Evolutionary conservation across 2,329 filamentous ascomycete species (phyloP).

Genomic region (Chaetoscypha palmicola): DNA sequence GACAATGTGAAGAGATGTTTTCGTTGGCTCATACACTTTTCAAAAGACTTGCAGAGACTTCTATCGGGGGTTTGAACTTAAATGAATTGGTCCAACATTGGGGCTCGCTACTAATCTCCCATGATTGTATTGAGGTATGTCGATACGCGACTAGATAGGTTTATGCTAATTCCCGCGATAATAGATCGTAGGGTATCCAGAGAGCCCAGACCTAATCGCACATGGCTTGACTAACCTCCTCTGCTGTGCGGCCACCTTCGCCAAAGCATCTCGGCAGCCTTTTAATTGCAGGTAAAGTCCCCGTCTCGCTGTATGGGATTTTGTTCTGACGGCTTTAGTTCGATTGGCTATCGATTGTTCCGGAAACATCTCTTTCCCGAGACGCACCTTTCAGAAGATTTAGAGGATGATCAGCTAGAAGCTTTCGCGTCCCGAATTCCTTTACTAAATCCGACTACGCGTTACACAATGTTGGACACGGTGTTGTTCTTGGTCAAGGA

Average conservation of each 20-base stretch:
- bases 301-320: too few species aligned
- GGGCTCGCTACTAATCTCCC: slow-evolving; percentile 32
- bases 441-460: slow-evolving; percentile 47
- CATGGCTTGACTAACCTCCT: slow-evolving; percentile 34
- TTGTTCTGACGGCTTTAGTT: too few species aligned
- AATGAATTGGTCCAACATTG: slow-evolving; percentile 27
- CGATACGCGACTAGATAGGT: slow-evolving; percentile 5
- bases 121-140: slow-evolving; percentile 36
- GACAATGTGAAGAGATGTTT: slow-evolving; percentile 32
- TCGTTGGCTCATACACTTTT: slow-evolving; percentile 37
- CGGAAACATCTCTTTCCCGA: slow-evolving; percentile 59
- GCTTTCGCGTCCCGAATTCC: slow-evolving; percentile 35
- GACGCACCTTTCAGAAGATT: slow-evolving; percentile 33
- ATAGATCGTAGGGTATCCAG: slow-evolving; percentile 27
- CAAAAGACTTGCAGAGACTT: slow-evolving; percentile 33
- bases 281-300: slow-evolving; percentile 22
- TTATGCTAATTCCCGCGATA: slow-evolving; percentile 4
- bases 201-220: slow-evolving; percentile 30
- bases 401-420: slow-evolving; percentile 14
- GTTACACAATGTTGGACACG: slow-evolving; percentile 53
- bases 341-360: slow-evolving; percentile 48
- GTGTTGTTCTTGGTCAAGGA: slow-evolving; percentile 50
- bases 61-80: slow-evolving; percentile 19
- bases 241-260: slow-evolving; percentile 27
- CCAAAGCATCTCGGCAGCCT: slow-evolving; percentile 22